Evolutionary conservation across 1,284 basidiomycete genomes (phyloP).

Genomic region (Fomes fomentarius): DNA sequence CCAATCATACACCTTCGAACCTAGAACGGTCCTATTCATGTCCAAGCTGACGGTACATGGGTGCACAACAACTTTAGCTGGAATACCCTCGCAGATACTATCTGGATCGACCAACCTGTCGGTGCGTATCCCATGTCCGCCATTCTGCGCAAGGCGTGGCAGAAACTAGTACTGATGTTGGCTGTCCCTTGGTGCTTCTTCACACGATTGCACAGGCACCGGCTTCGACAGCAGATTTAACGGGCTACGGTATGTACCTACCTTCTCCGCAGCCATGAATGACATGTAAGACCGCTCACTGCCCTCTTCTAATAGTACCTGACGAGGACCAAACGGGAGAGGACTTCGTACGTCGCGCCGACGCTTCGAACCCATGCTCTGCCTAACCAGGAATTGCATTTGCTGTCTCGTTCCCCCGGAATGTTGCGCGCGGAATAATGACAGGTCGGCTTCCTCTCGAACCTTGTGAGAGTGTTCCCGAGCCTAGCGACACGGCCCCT

Average conservation of each 20-base stretch:
- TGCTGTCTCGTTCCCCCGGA: background rate
- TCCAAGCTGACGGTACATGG: background rate
- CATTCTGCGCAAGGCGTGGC: too few relatives aligned
- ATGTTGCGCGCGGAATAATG: background rate
- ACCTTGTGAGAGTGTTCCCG: slow-evolving; percentile 32
- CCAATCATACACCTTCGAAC: too few relatives aligned
- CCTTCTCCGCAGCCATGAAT: background rate
- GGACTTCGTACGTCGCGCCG: slow-evolving; percentile 59
- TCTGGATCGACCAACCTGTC: slow-evolving; percentile 78
- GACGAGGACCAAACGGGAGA: slow-evolving; percentile 67
- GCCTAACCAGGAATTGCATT: background rate
- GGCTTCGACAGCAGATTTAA: slow-evolving; percentile 66
- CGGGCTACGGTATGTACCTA: slow-evolving; percentile 11
- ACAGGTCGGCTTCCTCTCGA: slow-evolving; percentile 27
- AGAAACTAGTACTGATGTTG: too few relatives aligned
- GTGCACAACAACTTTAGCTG: background rate
- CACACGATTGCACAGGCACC: slow-evolving; percentile 44
- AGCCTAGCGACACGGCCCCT: slow-evolving; percentile 29
- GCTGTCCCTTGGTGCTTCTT: background rate
- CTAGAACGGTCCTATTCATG: background rate
- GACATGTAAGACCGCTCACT: background rate
- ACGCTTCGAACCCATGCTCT: background rate
- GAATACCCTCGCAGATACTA: slow-evolving; percentile 53
- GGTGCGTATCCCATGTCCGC: slow-evolving; percentile 22
- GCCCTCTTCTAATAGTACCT: slow-evolving; percentile 40